Evolutionary conservation across 768 basidiomycete species (phyloP), one percentile per base, ranked within the genome.

Genomic region (Leccinellum rugosiceps): DNA sequence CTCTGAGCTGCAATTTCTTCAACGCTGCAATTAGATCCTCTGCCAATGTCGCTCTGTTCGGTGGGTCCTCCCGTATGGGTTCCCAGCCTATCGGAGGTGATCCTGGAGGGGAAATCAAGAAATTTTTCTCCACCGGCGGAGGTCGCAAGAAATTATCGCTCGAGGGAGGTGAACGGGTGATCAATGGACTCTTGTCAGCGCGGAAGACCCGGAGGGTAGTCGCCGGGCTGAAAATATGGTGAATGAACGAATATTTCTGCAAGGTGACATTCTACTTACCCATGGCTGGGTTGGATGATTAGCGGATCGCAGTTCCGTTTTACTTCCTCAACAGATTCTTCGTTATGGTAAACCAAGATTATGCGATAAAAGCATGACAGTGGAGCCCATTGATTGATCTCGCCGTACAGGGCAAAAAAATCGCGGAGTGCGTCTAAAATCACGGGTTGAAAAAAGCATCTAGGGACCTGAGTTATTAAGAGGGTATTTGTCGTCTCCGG

Each of bases 21-120:
- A 98, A 75, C 15, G 96, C 96, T 11, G 77, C 67, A 26, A 93
- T 89, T 61, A 98, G 81, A 68, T 98, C 96, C 23, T 90, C 85
- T 0, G 96, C 96, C 25, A 97, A 82, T 5, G 94, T 88, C 3
- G 81, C 74, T 3, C 76, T 69, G 67, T 98, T 98, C 0, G 96
- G 96, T 17, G 93, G 92, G 8, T 95, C 94, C 72, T 98, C 96
- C 50, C 77, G 77, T 56, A 94, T 83, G 23, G 82, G 93, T 68
- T 97, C 94, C 97, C 97, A 99, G 3, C 95, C 97, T 1, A 95
- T 86, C 0, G 97, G 97, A 0, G 97, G 97, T 0, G 94, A 97
- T 5, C 97, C 97, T 4, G 97, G 97, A 0, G 97, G 97, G 0
- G 97, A 98, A 61, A 99, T 95, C 48, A 99, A 81, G 75, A 98